A percentile compares a stretch with the other conserved stretches of the same genome.
These are phyloP conservation scores for Chaetoceros tenuissimus DNA, from an alignment of 108 stramenopile genomes.

Conservation along the genomic window DNA sequence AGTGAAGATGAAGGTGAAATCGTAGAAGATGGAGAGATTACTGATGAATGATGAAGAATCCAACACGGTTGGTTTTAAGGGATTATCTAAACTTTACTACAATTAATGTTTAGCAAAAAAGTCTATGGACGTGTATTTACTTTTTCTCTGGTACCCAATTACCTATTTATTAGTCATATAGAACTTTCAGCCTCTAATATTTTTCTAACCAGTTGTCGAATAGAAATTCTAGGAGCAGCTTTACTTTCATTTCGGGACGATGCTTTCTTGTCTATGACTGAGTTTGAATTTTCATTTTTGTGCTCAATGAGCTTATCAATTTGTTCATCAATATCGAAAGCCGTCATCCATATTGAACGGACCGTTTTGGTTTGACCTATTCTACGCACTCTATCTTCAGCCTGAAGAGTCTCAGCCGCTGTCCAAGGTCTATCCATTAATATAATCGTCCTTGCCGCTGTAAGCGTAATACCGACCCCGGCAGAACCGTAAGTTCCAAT, in stretches of 20 bases:
- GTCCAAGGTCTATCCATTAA: conserved; percentile 83
- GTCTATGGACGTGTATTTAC: not conserved
- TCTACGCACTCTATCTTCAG: conserved; percentile 75
- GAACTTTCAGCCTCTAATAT: conserved; percentile 20
- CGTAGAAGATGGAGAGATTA: conserved; percentile 55
- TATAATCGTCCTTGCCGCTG: conserved; percentile 71
- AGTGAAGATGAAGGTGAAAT: conserved; percentile 89
- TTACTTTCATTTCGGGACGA: conserved; percentile 5
- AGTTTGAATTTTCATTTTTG: conserved; percentile 46
- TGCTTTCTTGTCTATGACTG: conserved; percentile 43
- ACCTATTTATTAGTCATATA: no score
- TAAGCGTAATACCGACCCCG: conserved; percentile 78
- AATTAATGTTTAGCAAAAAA: not conserved
- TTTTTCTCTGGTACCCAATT: no score
- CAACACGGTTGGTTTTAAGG: not conserved
- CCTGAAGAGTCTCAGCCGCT: conserved; percentile 56
- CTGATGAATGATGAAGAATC: not conserved
- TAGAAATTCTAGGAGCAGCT: conserved; percentile 37
- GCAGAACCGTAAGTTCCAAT: conserved; percentile 81
- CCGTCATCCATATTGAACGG: conserved; percentile 51
- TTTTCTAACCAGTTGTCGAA: conserved; percentile 34
- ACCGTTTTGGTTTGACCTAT: conserved; percentile 69
- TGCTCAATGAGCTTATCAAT: conserved; percentile 58
- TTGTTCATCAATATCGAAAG: conserved; percentile 50
- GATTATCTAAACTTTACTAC: not conserved